Conservation (phyloP, 2,329 filamentous ascomycete genomes). For the Sclerotinia minor region DNA sequence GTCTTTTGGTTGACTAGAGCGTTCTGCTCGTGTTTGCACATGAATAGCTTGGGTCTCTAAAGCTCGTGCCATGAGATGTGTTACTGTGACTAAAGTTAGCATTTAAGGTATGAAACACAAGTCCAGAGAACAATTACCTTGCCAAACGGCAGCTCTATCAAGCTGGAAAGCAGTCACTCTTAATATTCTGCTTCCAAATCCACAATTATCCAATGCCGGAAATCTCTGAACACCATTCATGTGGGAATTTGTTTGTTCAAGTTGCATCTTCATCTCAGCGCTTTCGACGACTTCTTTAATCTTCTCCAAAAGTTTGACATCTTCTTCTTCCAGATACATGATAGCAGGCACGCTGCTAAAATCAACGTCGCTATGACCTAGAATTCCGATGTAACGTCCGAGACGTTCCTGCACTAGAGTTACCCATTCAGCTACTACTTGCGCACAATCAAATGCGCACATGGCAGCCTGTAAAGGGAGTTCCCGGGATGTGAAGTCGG, state of each 20-base stretch:
- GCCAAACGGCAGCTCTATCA: slow-evolving; percentile 89
- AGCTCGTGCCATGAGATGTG: slow-evolving; percentile 63
- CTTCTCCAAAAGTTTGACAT: slow-evolving; percentile 80
- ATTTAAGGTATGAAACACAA: slow-evolving; percentile 29
- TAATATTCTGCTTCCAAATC: slow-evolving; percentile 82
- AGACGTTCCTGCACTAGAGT: slow-evolving; percentile 91
- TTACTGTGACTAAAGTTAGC: slow-evolving; percentile 50
- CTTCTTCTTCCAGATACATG: slow-evolving; percentile 89
- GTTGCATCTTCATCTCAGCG: slow-evolving; percentile 77
- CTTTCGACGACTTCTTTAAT: slow-evolving; percentile 75
- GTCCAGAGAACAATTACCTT: slow-evolving; percentile 58
- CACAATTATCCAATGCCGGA: slow-evolving; percentile 62
- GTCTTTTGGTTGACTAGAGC: slow-evolving; percentile 1
- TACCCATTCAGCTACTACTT: slow-evolving; percentile 92
- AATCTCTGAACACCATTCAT: slow-evolving; percentile 51
- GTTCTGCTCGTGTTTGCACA: slow-evolving; percentile 9
- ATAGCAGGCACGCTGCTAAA: slow-evolving; percentile 78
- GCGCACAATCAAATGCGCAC: slow-evolving; percentile 90
- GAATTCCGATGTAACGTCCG: slow-evolving; percentile 82
- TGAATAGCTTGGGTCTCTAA: slow-evolving; percentile 15
- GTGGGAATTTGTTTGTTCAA: slow-evolving; percentile 53
- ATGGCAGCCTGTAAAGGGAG: slow-evolving; percentile 87
- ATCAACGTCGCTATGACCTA: slow-evolving; percentile 81
- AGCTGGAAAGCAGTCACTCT: slow-evolving; percentile 84
- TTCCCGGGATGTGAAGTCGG: slow-evolving; percentile 79